Evolutionary conservation across 78 protist species (phyloP).

Genomic region (Protostelium mycophagum): DNA sequence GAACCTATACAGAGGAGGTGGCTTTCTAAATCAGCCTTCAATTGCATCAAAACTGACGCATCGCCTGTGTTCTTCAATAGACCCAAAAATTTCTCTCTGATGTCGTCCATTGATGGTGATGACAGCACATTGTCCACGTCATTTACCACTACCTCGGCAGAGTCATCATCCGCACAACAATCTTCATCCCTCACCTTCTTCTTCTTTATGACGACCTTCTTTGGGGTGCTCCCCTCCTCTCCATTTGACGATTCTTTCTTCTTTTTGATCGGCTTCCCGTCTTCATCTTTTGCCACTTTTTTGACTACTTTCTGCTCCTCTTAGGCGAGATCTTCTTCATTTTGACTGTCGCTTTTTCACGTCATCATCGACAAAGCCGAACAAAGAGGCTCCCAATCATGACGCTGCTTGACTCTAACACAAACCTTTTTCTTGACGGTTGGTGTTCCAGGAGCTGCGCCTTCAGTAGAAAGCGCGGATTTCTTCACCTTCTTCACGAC

Average conservation of each 20-base stretch:
- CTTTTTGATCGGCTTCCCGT: background rate
- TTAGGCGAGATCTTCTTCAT: background rate
- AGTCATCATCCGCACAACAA: no score
- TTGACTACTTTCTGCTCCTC: background rate
- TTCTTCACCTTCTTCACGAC: background rate
- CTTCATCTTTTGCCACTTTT: background rate
- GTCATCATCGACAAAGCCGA: background rate
- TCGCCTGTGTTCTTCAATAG: background rate
- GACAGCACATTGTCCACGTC: no score
- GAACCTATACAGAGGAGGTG: background rate
- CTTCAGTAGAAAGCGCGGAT: no score
- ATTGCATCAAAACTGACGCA: background rate
- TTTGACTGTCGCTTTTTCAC: background rate
- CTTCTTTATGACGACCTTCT: background rate
- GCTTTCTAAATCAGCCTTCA: background rate
- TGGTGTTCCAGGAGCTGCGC: no score
- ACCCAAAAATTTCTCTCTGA: background rate
- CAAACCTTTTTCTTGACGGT: no score
- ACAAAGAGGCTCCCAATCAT: no score
- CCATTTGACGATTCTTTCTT: background rate
- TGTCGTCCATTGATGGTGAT: background rate
- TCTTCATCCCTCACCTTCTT: no score
- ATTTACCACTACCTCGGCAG: no score
- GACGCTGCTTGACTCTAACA: no score
- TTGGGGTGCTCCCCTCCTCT: background rate